These are phyloP conservation scores for Flaveria floridana DNA, from an alignment of 140 eudicot genomes.

Conservation along the genomic window DNA sequence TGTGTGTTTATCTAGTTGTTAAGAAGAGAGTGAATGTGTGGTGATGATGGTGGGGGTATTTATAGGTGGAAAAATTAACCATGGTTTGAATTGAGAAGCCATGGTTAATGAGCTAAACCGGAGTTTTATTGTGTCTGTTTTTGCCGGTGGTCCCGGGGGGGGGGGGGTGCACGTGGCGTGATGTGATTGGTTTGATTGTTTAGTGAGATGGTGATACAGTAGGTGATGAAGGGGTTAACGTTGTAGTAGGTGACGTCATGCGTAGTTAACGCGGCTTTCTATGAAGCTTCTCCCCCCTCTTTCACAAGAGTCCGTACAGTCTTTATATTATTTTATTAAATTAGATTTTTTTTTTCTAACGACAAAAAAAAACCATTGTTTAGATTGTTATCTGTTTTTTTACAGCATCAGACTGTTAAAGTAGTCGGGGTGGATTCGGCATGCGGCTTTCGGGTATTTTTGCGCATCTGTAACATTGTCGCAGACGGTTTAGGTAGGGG, in stretches of 20 bases:
- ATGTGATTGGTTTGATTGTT: constrained; percentile 13
- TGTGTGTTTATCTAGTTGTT: not conserved
- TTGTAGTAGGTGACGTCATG: constrained; percentile 9
- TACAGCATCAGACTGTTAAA: too few species aligned
- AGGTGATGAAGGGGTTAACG: not conserved
- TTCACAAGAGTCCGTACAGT: too few species aligned
- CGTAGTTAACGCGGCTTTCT: constrained; percentile 23
- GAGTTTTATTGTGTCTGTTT: not conserved
- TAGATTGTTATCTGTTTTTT: too few species aligned
- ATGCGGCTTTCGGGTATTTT: too few species aligned
- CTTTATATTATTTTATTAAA: too few species aligned
- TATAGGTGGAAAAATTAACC: constrained; percentile 10
- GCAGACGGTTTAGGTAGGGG: too few species aligned
- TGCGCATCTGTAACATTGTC: too few species aligned
- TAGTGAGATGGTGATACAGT: not conserved
- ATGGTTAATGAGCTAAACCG: constrained; percentile 3
- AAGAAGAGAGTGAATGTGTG: not conserved
- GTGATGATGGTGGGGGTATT: not conserved
- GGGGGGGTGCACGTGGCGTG: not conserved
- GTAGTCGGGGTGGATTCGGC: too few species aligned
- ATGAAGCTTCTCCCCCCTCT: too few species aligned
- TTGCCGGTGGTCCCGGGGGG: not conserved
- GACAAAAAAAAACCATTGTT: too few species aligned
- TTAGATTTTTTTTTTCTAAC: too few species aligned
- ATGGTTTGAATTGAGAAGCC: not conserved